These are phyloP conservation scores for Linum tenue DNA, from an alignment of 345 rosid species.

Conservation along the genomic window DNA sequence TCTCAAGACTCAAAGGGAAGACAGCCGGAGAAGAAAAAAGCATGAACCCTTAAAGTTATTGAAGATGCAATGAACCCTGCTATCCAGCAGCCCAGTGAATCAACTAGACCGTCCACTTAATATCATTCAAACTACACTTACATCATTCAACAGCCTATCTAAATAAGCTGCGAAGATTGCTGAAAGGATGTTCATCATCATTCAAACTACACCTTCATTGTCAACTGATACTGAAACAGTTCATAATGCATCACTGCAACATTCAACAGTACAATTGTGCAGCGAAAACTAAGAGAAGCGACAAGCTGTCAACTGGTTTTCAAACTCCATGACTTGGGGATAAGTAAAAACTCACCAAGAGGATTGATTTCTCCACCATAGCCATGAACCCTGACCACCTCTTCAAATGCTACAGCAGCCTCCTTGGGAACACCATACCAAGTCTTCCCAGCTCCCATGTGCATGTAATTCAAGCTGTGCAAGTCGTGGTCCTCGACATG, in stretches of 20 bases:
- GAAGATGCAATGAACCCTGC: too few species aligned
- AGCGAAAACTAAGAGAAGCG: constrained; percentile 12
- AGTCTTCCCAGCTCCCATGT: constrained; percentile 90
- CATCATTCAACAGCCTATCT: too few species aligned
- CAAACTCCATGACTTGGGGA: neutral
- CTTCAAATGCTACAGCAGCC: constrained; percentile 90
- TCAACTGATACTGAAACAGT: too few species aligned
- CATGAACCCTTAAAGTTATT: too few species aligned
- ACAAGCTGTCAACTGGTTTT: constrained; percentile 8
- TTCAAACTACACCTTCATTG: too few species aligned
- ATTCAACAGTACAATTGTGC: neutral
- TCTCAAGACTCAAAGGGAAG: neutral
- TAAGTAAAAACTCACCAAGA: constrained; percentile 49
- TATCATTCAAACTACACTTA: too few species aligned
- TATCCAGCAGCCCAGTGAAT: too few species aligned
- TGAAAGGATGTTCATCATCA: too few species aligned
- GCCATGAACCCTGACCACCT: constrained; percentile 89
- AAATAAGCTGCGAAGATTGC: too few species aligned
- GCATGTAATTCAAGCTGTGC: constrained; percentile 96
- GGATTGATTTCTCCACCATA: constrained; percentile 94
- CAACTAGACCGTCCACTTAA: too few species aligned
- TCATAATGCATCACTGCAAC: neutral
- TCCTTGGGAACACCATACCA: constrained; percentile 98
- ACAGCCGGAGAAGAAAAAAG: too few species aligned
- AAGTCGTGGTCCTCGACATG: constrained; percentile 97